phyloP scores from a whole-genome alignment of 2,329 filamentous ascomycete genomes.

The Fusarium succisae region DNA sequence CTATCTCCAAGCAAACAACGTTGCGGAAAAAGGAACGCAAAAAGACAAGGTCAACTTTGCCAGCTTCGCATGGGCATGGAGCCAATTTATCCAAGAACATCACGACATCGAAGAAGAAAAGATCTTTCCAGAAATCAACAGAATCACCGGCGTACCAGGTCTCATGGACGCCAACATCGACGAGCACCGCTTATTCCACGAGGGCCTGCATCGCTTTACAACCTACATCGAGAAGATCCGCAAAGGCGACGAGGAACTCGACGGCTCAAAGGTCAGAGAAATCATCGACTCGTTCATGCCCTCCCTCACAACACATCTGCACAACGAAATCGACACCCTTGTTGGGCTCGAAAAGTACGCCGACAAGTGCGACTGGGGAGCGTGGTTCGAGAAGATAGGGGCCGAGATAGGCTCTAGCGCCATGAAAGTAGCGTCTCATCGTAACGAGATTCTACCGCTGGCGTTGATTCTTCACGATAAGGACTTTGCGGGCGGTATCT shows the following conservation, averaged over 20 bases:
- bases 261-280: slow-evolving; percentile 41
- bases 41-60: slow-evolving; percentile 48
- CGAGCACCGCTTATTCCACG: slow-evolving; percentile 53
- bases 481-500: slow-evolving; percentile 41
- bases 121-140: slow-evolving; percentile 52
- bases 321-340: slow-evolving; percentile 52
- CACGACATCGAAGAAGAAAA: slow-evolving; percentile 51
- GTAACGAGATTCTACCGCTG: slow-evolving; percentile 37
- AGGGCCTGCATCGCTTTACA: slow-evolving; percentile 46
- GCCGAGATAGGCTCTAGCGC: slow-evolving; percentile 14
- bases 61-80: slow-evolving; percentile 47
- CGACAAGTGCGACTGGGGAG: slow-evolving; percentile 48
- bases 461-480: slow-evolving; percentile 42
- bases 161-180: slow-evolving; percentile 54
- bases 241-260: slow-evolving; percentile 42
- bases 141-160: slow-evolving; percentile 46
- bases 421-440: slow-evolving; percentile 29
- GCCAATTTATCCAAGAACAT: slow-evolving; percentile 48
- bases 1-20: slow-evolving; percentile 49
- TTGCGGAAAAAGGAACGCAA: slow-evolving; percentile 40
- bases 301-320: slow-evolving; percentile 48
- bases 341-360: slow-evolving; percentile 46
- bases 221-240: slow-evolving; percentile 46
- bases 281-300: slow-evolving; percentile 45
- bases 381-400: slow-evolving; percentile 41